phyloP scores from a whole-genome alignment of 768 basidiomycete genomes.

The Harrya chromipes region DNA sequence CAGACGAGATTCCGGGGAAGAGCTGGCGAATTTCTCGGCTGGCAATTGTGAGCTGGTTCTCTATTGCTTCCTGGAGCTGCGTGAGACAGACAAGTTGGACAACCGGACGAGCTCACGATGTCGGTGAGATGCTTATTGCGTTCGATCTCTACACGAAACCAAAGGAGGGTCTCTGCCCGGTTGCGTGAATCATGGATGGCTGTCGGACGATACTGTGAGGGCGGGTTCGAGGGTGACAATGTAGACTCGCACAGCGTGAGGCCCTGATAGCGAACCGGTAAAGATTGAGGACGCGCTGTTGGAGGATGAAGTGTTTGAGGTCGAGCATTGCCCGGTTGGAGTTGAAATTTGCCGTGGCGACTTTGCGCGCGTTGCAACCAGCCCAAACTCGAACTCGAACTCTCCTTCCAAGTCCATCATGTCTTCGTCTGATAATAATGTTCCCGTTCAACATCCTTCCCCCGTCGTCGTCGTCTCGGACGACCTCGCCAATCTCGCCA shows the following conservation, averaged over 20 bases:
- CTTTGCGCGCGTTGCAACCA: conserved; percentile 11
- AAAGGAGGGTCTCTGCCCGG: conserved; percentile 62
- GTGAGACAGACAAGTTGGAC: conserved; percentile 9
- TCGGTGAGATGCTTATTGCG: conserved; percentile 56
- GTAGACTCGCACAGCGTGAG: conserved; percentile 50
- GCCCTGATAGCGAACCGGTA: conserved; percentile 71
- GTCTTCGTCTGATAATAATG: conserved; percentile 30
- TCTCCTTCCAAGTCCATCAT: conserved; percentile 30
- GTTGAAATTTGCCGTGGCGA: conserved; percentile 12
- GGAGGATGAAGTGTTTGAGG: conserved; percentile 75
- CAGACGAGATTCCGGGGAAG: conserved; percentile 32
- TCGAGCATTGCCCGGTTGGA: conserved; percentile 31
- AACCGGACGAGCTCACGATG: conserved; percentile 38
- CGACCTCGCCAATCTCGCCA: conserved; percentile 32
- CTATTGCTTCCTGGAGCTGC: conserved; percentile 48
- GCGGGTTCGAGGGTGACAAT: not conserved
- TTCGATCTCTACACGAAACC: conserved; percentile 75
- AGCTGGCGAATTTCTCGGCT: conserved; percentile 61
- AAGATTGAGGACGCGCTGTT: conserved; percentile 54
- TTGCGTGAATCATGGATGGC: conserved; percentile 61
- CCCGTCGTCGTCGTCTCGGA: conserved; percentile 30
- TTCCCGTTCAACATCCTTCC: conserved; percentile 8
- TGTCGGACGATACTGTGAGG: conserved; percentile 27
- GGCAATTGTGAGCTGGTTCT: conserved; percentile 53
- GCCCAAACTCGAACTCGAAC: too few relatives aligned